These are phyloP conservation scores for Cladosporium sp. DNA, from an alignment of 2,329 filamentous ascomycete species.

Conservation along the genomic window DNA sequence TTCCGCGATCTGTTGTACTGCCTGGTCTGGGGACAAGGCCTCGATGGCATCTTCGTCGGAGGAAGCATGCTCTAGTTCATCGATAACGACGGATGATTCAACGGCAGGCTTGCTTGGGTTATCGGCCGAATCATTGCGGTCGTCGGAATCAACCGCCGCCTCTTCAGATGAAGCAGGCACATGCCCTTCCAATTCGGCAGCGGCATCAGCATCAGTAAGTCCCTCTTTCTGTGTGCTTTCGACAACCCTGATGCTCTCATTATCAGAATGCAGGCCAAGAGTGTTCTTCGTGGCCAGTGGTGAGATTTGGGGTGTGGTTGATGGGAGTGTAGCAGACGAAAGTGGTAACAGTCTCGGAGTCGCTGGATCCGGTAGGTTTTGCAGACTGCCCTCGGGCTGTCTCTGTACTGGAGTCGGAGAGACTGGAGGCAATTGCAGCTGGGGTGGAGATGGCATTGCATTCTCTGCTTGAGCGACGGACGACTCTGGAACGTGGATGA, in stretches of 20 bases:
- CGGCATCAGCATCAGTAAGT: too few species aligned
- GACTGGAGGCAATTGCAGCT: neutral
- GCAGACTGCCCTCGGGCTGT: neutral
- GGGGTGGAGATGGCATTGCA: neutral
- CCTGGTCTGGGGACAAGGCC: neutral
- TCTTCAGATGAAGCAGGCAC: too few species aligned
- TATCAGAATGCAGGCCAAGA: neutral
- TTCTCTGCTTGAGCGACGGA: neutral
- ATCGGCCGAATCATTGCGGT: too few species aligned
- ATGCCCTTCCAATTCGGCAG: too few species aligned
- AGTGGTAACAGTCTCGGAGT: neutral
- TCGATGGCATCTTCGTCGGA: conserved; percentile 17
- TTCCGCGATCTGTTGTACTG: neutral
- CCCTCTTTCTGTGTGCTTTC: neutral
- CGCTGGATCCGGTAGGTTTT: neutral
- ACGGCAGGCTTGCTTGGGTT: too few species aligned
- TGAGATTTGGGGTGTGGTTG: conserved; percentile 3
- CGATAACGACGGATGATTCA: neutral
- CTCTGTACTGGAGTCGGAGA: neutral
- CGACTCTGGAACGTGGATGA: neutral
- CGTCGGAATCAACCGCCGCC: too few species aligned
- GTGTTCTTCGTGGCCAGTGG: conserved; percentile 7
- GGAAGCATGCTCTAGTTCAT: conserved; percentile 11
- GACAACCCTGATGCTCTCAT: neutral
- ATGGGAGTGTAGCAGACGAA: conserved; percentile 1